Conservation (phyloP, 805 yeast genomes). For the Phaffomyces thermotolerans region DNA sequence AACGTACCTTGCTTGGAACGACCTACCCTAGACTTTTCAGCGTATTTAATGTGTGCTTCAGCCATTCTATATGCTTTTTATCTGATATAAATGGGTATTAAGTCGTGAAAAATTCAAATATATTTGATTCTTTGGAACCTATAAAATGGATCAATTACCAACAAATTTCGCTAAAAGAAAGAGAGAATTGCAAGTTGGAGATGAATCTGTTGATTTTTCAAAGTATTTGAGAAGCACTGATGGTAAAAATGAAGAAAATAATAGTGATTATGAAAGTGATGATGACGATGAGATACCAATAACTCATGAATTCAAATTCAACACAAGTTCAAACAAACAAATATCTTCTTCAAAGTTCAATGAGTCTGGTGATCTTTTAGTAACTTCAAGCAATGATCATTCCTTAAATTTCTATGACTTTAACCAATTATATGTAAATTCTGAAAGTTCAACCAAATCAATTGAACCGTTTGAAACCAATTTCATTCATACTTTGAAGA, state of each 20-base stretch:
- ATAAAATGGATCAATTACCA: conserved; percentile 3
- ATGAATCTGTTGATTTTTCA: not conserved
- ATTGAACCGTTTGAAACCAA: conserved; percentile 13
- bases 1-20: conserved; percentile 23
- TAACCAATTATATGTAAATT: conserved; percentile 23
- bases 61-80: no score
- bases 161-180: not conserved
- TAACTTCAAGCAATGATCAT: conserved; percentile 23
- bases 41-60: conserved; percentile 1
- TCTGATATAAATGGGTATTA: no score
- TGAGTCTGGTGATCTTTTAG: conserved; percentile 13
- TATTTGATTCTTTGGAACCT: not conserved
- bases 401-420: conserved; percentile 28
- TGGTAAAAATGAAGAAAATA: conserved; percentile 1
- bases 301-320: conserved; percentile 23
- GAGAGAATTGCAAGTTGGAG: not conserved
- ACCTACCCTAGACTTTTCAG: conserved; percentile 12
- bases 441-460: conserved; percentile 8
- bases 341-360: conserved; percentile 12
- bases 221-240: conserved; percentile 1
- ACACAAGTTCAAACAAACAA: not conserved
- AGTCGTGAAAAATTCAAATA: no score
- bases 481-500: conserved; percentile 4
- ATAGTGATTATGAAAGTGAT: conserved; percentile 15
- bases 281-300: conserved; percentile 28